Base-by-base conservation (phyloP, 305 asterid genomes). In the Plantago coronopus region DNA sequence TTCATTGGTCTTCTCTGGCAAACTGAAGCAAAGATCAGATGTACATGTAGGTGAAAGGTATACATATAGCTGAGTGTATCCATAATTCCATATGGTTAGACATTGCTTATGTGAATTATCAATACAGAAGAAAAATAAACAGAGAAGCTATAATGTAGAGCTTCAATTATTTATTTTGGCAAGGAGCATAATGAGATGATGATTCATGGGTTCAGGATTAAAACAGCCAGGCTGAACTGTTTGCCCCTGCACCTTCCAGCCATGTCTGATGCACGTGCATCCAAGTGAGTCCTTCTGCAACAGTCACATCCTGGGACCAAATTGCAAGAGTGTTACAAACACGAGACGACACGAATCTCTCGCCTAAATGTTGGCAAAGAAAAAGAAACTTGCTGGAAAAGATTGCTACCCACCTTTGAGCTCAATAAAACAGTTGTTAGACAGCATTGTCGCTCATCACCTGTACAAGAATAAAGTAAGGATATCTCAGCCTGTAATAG, bases 211-310 rank as follows among this genome's bases (percentile, higher is more conserved):
- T 16, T 23, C 7, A 16, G 31, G 43, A 47, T 58, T 76, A 81
- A 70, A 83, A 60, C 44, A 89, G 40, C 93, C 95, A 89, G 45
- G 70, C 38, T 29, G 83, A 65, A 42, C 65, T 63, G 64, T 54
- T 74, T 57, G 79, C 76, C 38, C 69, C 82, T 55, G 84, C 79
- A 55, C 85, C 97, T 17, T 79, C 81, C 76, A 85, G 70, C 98
- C 96, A 87, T 48, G 98, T 84, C 78, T 86, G 95, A 55, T 91
- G 98, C 29, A 88, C 80, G 65, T 88, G 89, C 48, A 80, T 71
- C 95, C 94, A 86, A 42, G 88, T 89, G 50, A 84, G 82, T 40
- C 98, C 97, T 51, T 84, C 79, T 46, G 79, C 81, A 51, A 64
- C 95, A 55, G 62, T 79, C 78, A 65, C 83, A 71, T 76, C 85